phyloP scores from a whole-genome alignment of 441 rosid species.

The Mallotus japonicus region DNA sequence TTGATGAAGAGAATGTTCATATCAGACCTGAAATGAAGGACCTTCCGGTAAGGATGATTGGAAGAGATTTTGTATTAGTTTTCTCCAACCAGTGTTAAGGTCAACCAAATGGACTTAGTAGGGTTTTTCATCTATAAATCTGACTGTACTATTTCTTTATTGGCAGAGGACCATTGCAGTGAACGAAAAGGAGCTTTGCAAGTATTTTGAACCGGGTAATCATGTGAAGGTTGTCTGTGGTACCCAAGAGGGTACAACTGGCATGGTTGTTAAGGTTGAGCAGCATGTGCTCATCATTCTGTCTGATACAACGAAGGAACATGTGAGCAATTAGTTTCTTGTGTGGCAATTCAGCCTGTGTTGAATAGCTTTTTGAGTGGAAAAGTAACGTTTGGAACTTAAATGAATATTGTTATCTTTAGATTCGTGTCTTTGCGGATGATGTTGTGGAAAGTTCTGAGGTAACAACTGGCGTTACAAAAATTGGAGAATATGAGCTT shows the following conservation, averaged over 20 bases:
- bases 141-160: constrained; percentile 13
- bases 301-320: constrained; percentile 95
- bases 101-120: background rate
- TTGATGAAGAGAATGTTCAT: constrained; percentile 91
- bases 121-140: constrained; percentile 14
- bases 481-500: constrained; percentile 93
- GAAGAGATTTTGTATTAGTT: background rate
- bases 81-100: background rate
- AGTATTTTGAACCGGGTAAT: constrained; percentile 96
- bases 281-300: constrained; percentile 90
- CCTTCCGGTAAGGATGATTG: constrained; percentile 72
- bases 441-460: constrained; percentile 98
- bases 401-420: constrained; percentile 23
- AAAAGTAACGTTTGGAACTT: background rate
- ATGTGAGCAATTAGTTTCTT: constrained; percentile 47
- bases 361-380: background rate
- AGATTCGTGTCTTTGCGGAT: constrained; percentile 94
- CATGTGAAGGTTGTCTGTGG: constrained; percentile 97
- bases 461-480: constrained; percentile 89
- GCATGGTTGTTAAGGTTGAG: constrained; percentile 98
- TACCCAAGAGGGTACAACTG: constrained; percentile 92
- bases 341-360: background rate
- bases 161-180: constrained; percentile 85
- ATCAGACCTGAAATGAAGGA: constrained; percentile 90
- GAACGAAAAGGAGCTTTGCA: constrained; percentile 87